phyloP scores from a whole-genome alignment of 192 early-diverging fungal species.

The Pecoramyces ruminantium region DNA sequence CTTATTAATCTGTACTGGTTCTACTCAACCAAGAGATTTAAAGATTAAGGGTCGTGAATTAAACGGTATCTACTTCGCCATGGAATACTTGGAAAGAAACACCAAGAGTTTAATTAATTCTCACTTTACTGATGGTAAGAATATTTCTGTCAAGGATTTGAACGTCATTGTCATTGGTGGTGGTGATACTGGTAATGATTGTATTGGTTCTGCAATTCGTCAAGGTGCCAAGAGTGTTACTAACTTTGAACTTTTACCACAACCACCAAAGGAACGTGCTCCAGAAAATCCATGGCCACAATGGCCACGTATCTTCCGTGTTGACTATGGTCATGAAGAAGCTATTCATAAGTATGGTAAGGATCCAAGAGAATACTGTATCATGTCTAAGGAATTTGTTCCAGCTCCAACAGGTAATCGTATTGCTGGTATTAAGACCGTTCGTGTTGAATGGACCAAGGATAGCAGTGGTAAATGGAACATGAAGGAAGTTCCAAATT shows the following conservation, averaged over 20 bases:
- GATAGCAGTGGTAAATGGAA: conserved; percentile 53
- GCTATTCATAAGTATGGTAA: conserved; percentile 71
- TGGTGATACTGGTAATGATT: conserved; percentile 94
- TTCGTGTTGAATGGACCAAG: conserved; percentile 93
- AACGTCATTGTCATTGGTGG: conserved; percentile 95
- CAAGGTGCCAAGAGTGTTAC: conserved; percentile 74
- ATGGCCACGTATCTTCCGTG: conserved; percentile 85
- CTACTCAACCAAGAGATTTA: conserved; percentile 95
- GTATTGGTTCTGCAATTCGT: conserved; percentile 83
- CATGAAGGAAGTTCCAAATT: conserved; percentile 77
- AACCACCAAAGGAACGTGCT: conserved; percentile 67
- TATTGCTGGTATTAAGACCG: conserved; percentile 80
- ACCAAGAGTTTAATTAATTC: conserved; percentile 75
- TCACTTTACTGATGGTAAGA: conserved; percentile 50
- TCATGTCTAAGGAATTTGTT: conserved; percentile 91
- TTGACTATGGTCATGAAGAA: conserved; percentile 94
- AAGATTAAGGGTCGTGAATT: conserved; percentile 69
- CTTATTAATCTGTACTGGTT: conserved; percentile 76
- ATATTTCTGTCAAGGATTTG: conserved; percentile 76
- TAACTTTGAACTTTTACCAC: conserved; percentile 95
- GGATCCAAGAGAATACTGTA: conserved; percentile 89
- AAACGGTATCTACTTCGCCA: conserved; percentile 91
- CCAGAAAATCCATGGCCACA: conserved; percentile 87
- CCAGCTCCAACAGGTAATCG: conserved; percentile 50
- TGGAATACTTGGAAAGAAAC: conserved; percentile 88